These are phyloP conservation scores for Brassica cretica DNA, from an alignment of 345 rosid genomes.

Conservation along the genomic window DNA sequence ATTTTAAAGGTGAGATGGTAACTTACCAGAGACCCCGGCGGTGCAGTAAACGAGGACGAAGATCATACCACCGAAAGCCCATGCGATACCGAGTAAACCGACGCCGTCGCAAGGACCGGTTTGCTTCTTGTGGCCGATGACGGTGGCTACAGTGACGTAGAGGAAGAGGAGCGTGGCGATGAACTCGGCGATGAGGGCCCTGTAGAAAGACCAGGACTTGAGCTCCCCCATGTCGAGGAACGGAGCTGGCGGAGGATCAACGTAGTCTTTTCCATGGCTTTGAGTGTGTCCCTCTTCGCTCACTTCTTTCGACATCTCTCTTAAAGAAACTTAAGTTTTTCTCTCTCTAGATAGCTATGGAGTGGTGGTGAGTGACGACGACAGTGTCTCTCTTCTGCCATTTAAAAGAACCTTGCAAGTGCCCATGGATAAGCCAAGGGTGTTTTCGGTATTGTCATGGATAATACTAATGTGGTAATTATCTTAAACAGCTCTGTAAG, in stretches of 20 bases:
- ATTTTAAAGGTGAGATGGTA: too few species aligned
- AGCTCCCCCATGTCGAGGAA: slow-evolving; percentile 64
- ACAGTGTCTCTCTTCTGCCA: slow-evolving; percentile 29
- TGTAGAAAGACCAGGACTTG: slow-evolving; percentile 83
- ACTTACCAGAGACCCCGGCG: slow-evolving; percentile 79
- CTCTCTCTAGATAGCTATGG: slow-evolving; percentile 14
- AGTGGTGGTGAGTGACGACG: slow-evolving; percentile 16
- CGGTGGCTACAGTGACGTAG: slow-evolving; percentile 77
- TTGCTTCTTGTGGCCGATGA: slow-evolving; percentile 74
- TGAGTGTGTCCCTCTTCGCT: slow-evolving; percentile 66
- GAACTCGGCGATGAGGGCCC: slow-evolving; percentile 95
- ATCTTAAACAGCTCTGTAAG: background rate
- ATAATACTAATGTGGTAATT: too few species aligned
- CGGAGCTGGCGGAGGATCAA: slow-evolving; percentile 96
- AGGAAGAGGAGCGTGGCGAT: slow-evolving; percentile 93
- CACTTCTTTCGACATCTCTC: slow-evolving; percentile 77
- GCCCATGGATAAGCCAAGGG: slow-evolving; percentile 47
- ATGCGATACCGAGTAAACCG: slow-evolving; percentile 90
- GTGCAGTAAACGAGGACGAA: slow-evolving; percentile 59
- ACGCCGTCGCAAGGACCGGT: slow-evolving; percentile 69
- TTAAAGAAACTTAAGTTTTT: background rate
- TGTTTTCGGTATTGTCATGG: slow-evolving; percentile 40
- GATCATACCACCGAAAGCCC: slow-evolving; percentile 95
- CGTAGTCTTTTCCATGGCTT: slow-evolving; percentile 74
- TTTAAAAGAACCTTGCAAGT: background rate